These are phyloP conservation scores for Cryptococcus sp. DNA, from an alignment of 1,284 basidiomycete species.

Conservation along the genomic window DNA sequence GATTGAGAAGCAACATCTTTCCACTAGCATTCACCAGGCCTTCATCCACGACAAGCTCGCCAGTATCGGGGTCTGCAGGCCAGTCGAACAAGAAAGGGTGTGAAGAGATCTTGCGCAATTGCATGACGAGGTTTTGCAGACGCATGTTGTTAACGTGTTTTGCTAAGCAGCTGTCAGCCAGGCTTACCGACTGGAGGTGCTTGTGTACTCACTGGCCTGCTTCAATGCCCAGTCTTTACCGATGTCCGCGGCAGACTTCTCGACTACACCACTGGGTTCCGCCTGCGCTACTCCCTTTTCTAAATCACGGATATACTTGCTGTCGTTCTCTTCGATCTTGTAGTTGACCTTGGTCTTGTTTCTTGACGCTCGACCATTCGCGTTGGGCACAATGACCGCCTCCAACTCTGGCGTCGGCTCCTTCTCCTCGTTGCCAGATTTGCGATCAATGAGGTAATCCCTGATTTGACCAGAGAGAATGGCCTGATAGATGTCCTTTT, in stretches of 20 bases:
- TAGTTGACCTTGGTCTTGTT: slow-evolving; percentile 52
- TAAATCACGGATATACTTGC: slow-evolving; percentile 67
- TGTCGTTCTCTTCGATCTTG: slow-evolving; percentile 65
- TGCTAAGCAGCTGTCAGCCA: slow-evolving; percentile 55
- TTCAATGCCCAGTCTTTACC: slow-evolving; percentile 62
- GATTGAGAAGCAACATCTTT: slow-evolving; percentile 95
- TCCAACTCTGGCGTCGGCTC: neutral
- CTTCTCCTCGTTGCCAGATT: slow-evolving; percentile 36
- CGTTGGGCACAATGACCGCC: slow-evolving; percentile 10
- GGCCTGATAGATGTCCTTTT: slow-evolving; percentile 81
- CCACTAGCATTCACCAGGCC: slow-evolving; percentile 83
- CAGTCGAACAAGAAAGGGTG: slow-evolving; percentile 93
- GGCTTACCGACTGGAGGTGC: neutral
- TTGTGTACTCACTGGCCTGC: slow-evolving; percentile 61
- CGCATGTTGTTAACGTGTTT: slow-evolving; percentile 87
- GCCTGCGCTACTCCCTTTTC: slow-evolving; percentile 55
- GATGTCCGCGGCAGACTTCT: slow-evolving; percentile 56
- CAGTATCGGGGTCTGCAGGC: slow-evolving; percentile 69
- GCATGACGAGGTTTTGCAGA: slow-evolving; percentile 92
- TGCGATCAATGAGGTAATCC: slow-evolving; percentile 62
- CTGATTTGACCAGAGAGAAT: slow-evolving; percentile 70
- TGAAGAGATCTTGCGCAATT: slow-evolving; percentile 86
- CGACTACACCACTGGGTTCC: slow-evolving; percentile 42
- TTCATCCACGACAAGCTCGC: slow-evolving; percentile 65
- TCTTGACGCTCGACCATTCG: slow-evolving; percentile 44